Evolutionary conservation across 2,329 filamentous ascomycete species (phyloP).

Genomic region (Cytospora schulzeri): DNA sequence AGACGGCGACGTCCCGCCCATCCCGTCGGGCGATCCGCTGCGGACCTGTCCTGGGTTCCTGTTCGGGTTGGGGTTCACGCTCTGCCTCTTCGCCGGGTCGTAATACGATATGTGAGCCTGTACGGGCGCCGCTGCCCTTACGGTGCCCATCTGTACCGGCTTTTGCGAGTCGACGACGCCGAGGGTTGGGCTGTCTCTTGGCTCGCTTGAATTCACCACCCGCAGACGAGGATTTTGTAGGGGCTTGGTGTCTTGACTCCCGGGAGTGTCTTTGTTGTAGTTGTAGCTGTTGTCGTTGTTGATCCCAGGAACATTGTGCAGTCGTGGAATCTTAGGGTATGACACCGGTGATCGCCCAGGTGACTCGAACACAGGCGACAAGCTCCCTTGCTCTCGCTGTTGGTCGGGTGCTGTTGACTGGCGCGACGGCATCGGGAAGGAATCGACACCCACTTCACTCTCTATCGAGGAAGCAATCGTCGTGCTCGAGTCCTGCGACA

Average conservation of each 20-base stretch:
- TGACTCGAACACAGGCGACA: constrained; percentile 55
- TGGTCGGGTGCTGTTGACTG: neutral
- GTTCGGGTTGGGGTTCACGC: constrained; percentile 23
- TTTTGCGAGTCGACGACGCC: constrained; percentile 35
- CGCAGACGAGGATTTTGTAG: constrained; percentile 2
- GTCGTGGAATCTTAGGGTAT: constrained; percentile 32
- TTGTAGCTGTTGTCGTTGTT: neutral
- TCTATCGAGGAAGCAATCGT: constrained; percentile 40
- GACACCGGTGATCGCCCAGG: constrained; percentile 41
- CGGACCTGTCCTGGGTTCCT: constrained; percentile 24
- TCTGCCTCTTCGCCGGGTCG: constrained; percentile 1
- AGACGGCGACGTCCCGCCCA: neutral
- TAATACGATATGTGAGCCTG: constrained; percentile 12
- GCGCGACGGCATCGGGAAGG: constrained; percentile 13
- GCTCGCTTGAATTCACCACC: constrained; percentile 7
- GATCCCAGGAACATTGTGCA: constrained; percentile 7
- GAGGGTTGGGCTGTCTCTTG: constrained; percentile 42
- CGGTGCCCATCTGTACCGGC: constrained; percentile 26
- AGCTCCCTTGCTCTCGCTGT: constrained; percentile 34
- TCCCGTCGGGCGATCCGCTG: constrained; percentile 25
- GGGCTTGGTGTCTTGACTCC: neutral
- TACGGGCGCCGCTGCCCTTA: constrained; percentile 32
- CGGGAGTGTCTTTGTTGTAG: neutral
- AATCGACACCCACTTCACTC: constrained; percentile 19
- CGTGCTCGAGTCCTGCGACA: constrained; percentile 41